Evolutionary conservation across 2,329 filamentous ascomycete species (phyloP).

Genomic region (Exserohilum turcica): DNA sequence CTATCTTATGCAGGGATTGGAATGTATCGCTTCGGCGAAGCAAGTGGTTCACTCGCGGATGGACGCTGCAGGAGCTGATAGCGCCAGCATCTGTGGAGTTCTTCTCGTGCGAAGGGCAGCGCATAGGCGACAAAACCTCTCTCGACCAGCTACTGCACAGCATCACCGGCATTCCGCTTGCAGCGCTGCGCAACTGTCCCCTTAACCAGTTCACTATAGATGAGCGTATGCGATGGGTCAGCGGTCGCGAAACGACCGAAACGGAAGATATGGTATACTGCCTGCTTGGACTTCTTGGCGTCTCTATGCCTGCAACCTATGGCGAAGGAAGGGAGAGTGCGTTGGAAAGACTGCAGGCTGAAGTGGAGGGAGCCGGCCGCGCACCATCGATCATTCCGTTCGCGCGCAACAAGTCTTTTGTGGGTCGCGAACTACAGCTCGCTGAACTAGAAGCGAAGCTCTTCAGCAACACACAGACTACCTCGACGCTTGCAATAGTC

Average conservation of each 20-base stretch:
- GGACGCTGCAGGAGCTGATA: slow-evolving; percentile 10
- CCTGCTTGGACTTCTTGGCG: slow-evolving; percentile 28
- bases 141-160: slow-evolving; percentile 19
- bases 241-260: slow-evolving; percentile 27
- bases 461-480: slow-evolving; percentile 20
- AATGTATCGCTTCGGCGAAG: neutral
- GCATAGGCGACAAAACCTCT: slow-evolving; percentile 16
- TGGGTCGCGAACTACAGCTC: slow-evolving; percentile 32
- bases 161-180: slow-evolving; percentile 6
- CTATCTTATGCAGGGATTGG: neutral
- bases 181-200: neutral
- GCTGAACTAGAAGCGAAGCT: slow-evolving; percentile 33
- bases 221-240: neutral
- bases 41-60: too few relatives aligned
- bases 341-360: slow-evolving; percentile 17
- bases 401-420: slow-evolving; percentile 30
- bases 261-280: slow-evolving; percentile 34
- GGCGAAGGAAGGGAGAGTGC: slow-evolving; percentile 25
- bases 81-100: slow-evolving; percentile 20
- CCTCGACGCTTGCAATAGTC: slow-evolving; percentile 16
- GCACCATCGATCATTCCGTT: slow-evolving; percentile 35
- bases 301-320: slow-evolving; percentile 24
- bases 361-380: slow-evolving; percentile 15
- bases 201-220: neutral
- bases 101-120: slow-evolving; percentile 15